phyloP scores from a whole-genome alignment of 306 rosid genomes.

The Notholithocarpus densiflorus region DNA sequence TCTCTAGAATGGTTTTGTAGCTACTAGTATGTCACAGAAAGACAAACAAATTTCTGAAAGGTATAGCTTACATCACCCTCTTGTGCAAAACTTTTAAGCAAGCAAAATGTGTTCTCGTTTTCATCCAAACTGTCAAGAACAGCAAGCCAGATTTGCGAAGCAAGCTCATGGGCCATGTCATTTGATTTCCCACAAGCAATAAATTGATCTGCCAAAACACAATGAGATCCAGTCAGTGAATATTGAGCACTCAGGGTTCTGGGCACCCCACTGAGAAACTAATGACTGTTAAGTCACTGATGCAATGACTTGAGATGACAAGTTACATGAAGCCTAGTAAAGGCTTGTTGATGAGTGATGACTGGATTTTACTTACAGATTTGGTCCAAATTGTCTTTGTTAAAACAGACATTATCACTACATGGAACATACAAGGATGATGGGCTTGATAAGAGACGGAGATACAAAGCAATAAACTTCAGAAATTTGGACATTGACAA shows the following conservation, averaged over 20 bases:
- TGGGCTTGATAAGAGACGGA: background rate
- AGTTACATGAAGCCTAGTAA: background rate
- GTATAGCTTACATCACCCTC: slow-evolving; percentile 70
- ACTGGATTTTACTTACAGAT: background rate
- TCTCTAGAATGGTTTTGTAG: background rate
- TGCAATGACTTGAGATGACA: background rate
- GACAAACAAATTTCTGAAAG: background rate
- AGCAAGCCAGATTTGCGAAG: slow-evolving; percentile 71
- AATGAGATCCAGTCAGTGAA: background rate
- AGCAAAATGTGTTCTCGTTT: slow-evolving; percentile 46
- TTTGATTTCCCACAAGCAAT: slow-evolving; percentile 72
- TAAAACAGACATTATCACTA: background rate
- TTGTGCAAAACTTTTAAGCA: slow-evolving; percentile 66
- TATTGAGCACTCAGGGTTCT: background rate
- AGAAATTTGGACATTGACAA: background rate
- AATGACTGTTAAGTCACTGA: background rate
- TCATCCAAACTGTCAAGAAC: slow-evolving; percentile 73
- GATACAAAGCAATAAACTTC: background rate
- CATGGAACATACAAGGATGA: background rate
- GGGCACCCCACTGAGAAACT: background rate
- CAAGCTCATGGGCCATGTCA: slow-evolving; percentile 65
- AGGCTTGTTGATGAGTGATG: background rate
- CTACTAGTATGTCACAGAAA: background rate
- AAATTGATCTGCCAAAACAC: slow-evolving; percentile 61
- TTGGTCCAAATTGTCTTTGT: background rate